These are phyloP conservation scores for Aspergillus sp. DNA, from an alignment of 2,329 filamentous ascomycete genomes.

Conservation along the genomic window DNA sequence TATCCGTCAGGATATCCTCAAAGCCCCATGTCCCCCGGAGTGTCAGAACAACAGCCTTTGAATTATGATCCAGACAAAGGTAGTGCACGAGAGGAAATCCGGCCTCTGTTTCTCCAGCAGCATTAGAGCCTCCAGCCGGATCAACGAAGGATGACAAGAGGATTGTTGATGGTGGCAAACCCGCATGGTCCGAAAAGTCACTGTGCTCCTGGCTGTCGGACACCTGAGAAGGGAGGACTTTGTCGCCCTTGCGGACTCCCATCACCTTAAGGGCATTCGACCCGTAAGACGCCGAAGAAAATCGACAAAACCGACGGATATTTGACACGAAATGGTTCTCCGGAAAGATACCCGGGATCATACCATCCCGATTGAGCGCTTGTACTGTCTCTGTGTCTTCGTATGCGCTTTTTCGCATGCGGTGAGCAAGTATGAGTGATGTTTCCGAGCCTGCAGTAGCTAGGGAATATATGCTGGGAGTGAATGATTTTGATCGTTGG, in stretches of 20 bases:
- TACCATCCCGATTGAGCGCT: constrained; percentile 36
- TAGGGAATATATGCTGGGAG: constrained; percentile 40
- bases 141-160: constrained; percentile 64
- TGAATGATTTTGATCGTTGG: constrained; percentile 30
- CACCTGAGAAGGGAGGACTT: constrained; percentile 20
- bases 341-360: constrained; percentile 40
- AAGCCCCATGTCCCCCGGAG: constrained; percentile 65
- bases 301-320: constrained; percentile 39
- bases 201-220: constrained; percentile 36
- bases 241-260: constrained; percentile 31
- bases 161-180: constrained; percentile 40
- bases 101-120: constrained; percentile 55
- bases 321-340: constrained; percentile 39
- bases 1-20: constrained; percentile 64
- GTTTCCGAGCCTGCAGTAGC: constrained; percentile 38
- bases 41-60: constrained; percentile 63
- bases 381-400: constrained; percentile 39
- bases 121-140: constrained; percentile 58
- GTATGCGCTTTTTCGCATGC: constrained; percentile 37
- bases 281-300: constrained; percentile 42
- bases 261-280: constrained; percentile 41
- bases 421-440: constrained; percentile 37
- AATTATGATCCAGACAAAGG: constrained; percentile 62
- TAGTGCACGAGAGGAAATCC: constrained; percentile 66
- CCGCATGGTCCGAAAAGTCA: constrained; percentile 39